Conservation (phyloP, 257 asterid species). For the Fraxinus quadrangulata region DNA sequence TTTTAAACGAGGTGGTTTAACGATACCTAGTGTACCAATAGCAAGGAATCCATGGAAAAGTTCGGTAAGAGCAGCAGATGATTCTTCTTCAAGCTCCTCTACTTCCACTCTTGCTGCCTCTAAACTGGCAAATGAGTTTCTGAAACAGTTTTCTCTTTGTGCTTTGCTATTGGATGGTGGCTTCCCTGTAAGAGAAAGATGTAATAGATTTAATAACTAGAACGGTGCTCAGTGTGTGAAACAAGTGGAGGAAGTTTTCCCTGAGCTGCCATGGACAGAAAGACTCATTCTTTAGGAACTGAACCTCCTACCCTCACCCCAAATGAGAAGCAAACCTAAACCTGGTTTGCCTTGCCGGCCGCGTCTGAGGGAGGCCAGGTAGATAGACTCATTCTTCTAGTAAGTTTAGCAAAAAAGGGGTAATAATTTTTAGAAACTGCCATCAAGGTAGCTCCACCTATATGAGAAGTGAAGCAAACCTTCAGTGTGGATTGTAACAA, state of each 20-base stretch:
- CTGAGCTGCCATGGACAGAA: background rate
- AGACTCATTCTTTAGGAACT: background rate
- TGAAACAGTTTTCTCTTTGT: constrained; percentile 53
- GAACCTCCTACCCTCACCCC: no score
- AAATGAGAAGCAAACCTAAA: no score
- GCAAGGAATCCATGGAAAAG: constrained; percentile 96
- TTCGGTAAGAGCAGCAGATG: constrained; percentile 58
- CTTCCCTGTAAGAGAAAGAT: constrained; percentile 43
- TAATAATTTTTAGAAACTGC: no score
- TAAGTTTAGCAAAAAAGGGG: no score
- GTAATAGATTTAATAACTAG: constrained; percentile 8
- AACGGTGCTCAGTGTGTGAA: background rate
- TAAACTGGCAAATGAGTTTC: constrained; percentile 68
- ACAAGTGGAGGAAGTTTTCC: background rate
- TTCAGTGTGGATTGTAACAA: background rate
- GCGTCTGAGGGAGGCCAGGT: no score
- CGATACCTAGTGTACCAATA: constrained; percentile 77
- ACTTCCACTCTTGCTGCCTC: constrained; percentile 62
- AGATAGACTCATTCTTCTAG: no score
- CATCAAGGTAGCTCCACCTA: no score
- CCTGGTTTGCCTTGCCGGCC: no score
- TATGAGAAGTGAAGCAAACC: no score
- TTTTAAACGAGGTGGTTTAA: background rate
- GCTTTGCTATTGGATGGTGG: constrained; percentile 41
- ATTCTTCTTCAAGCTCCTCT: constrained; percentile 59